Conservation (phyloP, 371 early-diverging fungal species). For the Thermomucor indicae-seudaticae region DNA sequence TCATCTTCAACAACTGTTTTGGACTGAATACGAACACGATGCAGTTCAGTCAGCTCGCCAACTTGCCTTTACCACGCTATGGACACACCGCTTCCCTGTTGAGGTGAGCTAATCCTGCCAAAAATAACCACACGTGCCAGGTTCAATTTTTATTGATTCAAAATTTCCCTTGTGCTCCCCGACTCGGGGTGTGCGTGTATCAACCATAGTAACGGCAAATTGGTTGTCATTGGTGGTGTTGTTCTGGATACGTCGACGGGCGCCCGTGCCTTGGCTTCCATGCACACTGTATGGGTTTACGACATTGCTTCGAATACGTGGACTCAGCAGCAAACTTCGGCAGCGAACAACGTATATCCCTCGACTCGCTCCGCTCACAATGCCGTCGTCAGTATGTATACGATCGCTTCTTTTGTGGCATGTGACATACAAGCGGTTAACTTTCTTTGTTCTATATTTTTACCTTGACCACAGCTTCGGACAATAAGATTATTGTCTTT, state of each 20-base stretch:
- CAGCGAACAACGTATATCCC: conserved; percentile 10
- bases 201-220: conserved; percentile 25
- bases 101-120: conserved; percentile 19
- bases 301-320: conserved; percentile 23
- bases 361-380: conserved; percentile 23
- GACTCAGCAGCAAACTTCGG: conserved; percentile 8
- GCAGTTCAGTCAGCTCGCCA: conserved; percentile 15
- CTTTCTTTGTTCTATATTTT: not conserved
- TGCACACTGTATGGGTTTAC: no score
- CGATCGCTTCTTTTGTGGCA: not conserved
- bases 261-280: conserved; percentile 12
- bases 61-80: conserved; percentile 15
- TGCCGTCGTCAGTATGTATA: conserved; percentile 40
- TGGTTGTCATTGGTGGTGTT: conserved; percentile 42
- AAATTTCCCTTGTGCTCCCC: conserved; percentile 14
- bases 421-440: not conserved
- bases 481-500: conserved; percentile 36
- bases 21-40: conserved; percentile 16
- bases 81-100: conserved; percentile 35
- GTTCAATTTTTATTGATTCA: conserved; percentile 1
- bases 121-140: conserved; percentile 4
- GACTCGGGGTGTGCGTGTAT: conserved; percentile 7
- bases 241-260: conserved; percentile 5
- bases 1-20: conserved; percentile 21
- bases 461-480: conserved; percentile 15